Evolutionary conservation across 176 grass and related monocot species (phyloP).

Genomic region (Miscanthus lutarioriparius): DNA sequence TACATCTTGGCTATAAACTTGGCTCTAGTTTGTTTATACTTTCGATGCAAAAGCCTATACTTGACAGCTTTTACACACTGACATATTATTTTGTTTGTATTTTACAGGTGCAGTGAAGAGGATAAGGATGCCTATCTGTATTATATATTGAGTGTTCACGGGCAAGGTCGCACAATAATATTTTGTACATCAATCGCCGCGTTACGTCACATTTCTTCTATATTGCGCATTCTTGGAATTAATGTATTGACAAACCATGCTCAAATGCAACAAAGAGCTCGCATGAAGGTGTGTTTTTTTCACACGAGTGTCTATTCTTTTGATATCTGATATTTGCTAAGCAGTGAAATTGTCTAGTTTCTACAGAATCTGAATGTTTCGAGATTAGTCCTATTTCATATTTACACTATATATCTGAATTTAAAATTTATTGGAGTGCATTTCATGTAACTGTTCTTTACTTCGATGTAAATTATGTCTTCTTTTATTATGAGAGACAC

Average conservation of each 20-base stretch:
- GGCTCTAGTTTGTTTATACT: constrained; percentile 23
- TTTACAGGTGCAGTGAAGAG: constrained; percentile 78
- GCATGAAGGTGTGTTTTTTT: constrained; percentile 73
- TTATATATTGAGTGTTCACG: constrained; percentile 92
- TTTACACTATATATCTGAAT: not conserved
- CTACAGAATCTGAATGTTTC: not conserved
- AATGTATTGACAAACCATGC: constrained; percentile 86
- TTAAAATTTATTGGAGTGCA: constrained; percentile 18
- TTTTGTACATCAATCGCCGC: constrained; percentile 96
- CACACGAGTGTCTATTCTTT: not conserved
- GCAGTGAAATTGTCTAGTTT: constrained; percentile 10
- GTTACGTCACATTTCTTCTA: constrained; percentile 76
- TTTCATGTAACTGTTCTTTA: not conserved
- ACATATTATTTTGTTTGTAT: constrained; percentile 21
- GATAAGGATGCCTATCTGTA: constrained; percentile 94
- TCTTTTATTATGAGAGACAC: not conserved
- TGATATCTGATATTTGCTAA: constrained; percentile 1
- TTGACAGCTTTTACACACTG: constrained; percentile 7
- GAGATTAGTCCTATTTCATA: not conserved
- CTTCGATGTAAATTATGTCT: not conserved
- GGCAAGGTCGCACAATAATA: constrained; percentile 83
- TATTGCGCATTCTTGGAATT: constrained; percentile 66
- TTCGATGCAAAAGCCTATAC: not conserved
- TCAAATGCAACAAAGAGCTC: constrained; percentile 99
- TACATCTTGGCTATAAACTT: constrained; percentile 6